Evolutionary conservation across 139 green algal genomes (phyloP).

Genomic region (Pseudopediastrum boryanum): DNA sequence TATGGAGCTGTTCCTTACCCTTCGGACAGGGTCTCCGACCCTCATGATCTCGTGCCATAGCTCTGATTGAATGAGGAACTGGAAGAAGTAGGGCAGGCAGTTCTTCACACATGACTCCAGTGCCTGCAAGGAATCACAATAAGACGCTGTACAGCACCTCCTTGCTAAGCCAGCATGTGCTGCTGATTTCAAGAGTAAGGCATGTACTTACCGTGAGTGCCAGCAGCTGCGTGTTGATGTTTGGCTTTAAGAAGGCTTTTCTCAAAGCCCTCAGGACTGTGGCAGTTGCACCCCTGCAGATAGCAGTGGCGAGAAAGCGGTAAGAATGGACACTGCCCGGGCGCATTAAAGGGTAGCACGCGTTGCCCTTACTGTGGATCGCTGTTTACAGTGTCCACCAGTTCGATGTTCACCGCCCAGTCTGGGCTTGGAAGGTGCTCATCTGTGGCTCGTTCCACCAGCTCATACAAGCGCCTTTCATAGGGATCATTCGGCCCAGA

Average conservation of each 20-base stretch:
- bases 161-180: neutral
- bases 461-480: slow-evolving; percentile 32
- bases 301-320: neutral
- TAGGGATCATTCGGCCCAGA: slow-evolving; percentile 35
- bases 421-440: slow-evolving; percentile 52
- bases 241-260: slow-evolving; percentile 32
- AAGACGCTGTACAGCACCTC: neutral
- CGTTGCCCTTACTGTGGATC: slow-evolving; percentile 24
- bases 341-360: neutral
- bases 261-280: slow-evolving; percentile 43
- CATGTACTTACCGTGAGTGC: slow-evolving; percentile 45
- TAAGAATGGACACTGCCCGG: neutral
- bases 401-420: slow-evolving; percentile 55
- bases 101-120: slow-evolving; percentile 73
- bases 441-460: slow-evolving; percentile 48
- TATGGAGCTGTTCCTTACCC: too few species aligned
- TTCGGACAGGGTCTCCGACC: slow-evolving; percentile 35
- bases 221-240: slow-evolving; percentile 57
- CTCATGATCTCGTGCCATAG: slow-evolving; percentile 58
- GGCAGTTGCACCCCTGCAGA: slow-evolving; percentile 18
- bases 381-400: slow-evolving; percentile 59
- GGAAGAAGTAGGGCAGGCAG: slow-evolving; percentile 54
- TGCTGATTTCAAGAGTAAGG: neutral
- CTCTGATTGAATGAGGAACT: slow-evolving; percentile 42
- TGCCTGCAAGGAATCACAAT: slow-evolving; percentile 26